Conservation (phyloP, 108 stramenopile genomes). For the Nitzschia sp. region DNA sequence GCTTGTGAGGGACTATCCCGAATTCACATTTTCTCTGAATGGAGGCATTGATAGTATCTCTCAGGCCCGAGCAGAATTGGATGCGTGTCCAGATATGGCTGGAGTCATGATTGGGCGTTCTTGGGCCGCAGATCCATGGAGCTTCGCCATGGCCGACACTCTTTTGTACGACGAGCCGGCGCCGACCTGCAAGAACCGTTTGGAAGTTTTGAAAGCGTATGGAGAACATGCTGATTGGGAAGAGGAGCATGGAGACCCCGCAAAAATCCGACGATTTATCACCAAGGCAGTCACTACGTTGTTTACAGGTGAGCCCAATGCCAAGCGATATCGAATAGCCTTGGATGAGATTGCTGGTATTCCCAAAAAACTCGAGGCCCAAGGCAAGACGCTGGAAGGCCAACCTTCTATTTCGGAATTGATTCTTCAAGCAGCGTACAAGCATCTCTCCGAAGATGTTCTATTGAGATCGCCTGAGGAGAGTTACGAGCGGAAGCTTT, state of each 20-base stretch:
- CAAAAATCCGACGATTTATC: conserved; percentile 70
- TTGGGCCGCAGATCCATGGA: conserved; percentile 83
- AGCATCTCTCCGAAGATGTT: conserved; percentile 73
- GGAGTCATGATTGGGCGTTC: conserved; percentile 90
- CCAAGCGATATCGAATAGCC: conserved; percentile 81
- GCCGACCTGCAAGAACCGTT: conserved; percentile 45
- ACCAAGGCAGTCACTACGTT: conserved; percentile 74
- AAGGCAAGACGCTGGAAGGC: conserved; percentile 36
- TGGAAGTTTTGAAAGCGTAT: conserved; percentile 71
- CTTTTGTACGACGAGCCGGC: conserved; percentile 48
- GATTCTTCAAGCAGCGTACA: conserved; percentile 68
- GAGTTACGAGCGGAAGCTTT: conserved; percentile 63
- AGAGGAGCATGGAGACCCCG: conserved; percentile 55
- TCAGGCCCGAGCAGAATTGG: conserved; percentile 67
- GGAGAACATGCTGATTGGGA: conserved; percentile 83
- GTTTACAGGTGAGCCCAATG: conserved; percentile 84
- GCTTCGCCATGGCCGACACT: conserved; percentile 80
- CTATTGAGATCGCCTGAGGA: conserved; percentile 73
- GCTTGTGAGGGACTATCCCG: conserved; percentile 79
- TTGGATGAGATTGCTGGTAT: conserved; percentile 74
- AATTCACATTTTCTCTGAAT: conserved; percentile 83
- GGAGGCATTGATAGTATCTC: conserved; percentile 81
- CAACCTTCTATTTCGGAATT: conserved; percentile 78
- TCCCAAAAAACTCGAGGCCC: conserved; percentile 52
- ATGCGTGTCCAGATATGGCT: conserved; percentile 50